These are phyloP conservation scores for Balakata baccata DNA, from an alignment of 345 rosid genomes.

Conservation along the genomic window DNA sequence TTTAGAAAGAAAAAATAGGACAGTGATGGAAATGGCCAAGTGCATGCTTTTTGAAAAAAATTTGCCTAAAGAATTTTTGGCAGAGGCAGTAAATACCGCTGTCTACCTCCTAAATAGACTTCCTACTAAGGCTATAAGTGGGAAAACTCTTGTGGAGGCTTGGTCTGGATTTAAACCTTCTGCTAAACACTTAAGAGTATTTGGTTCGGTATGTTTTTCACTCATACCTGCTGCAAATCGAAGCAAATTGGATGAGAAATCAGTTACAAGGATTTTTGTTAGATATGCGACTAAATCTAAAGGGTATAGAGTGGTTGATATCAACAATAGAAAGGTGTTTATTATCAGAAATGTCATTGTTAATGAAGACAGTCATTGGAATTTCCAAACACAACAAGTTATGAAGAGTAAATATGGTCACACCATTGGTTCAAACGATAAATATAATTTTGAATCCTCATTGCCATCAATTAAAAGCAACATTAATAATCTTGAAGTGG, in stretches of 20 bases:
- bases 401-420: too few relatives aligned
- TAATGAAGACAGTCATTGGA: background rate
- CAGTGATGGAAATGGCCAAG: background rate
- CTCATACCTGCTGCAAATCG: background rate
- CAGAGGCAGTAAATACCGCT: background rate
- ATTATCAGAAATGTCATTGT: slow-evolving; percentile 1
- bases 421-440: too few relatives aligned
- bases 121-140: background rate
- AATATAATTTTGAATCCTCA: too few relatives aligned
- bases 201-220: background rate
- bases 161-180: background rate
- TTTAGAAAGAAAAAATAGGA: too few relatives aligned
- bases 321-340: background rate
- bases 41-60: background rate
- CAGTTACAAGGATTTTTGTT: background rate
- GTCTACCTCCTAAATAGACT: slow-evolving; percentile 2
- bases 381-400: too few relatives aligned
- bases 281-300: background rate
- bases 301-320: background rate
- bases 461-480: too few relatives aligned
- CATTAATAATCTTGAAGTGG: too few relatives aligned
- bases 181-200: background rate
- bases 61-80: background rate
- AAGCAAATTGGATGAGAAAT: background rate
- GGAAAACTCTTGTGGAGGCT: background rate